Percentiles rank a stretch among this genome's conserved stretches.
Evolutionary conservation across 768 basidiomycete species (phyloP).

Genomic region (Paxillus rubicundulus): DNA sequence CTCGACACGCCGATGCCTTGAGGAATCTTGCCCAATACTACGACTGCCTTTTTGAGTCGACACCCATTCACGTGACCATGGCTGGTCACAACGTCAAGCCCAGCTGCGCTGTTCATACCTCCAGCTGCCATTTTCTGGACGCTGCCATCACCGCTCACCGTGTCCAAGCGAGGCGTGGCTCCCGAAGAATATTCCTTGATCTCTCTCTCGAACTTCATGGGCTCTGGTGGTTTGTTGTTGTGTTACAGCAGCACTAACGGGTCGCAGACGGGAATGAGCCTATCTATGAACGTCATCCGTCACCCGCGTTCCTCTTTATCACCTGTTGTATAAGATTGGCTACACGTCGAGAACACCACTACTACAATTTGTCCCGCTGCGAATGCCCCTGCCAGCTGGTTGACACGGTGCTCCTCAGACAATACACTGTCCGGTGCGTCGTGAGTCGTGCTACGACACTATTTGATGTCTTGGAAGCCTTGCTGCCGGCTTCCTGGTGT

Average conservation of each 20-base stretch:
- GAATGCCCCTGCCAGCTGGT: not conserved
- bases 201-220: not conserved
- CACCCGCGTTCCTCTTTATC: not conserved
- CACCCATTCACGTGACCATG: conserved; percentile 11
- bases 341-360: not conserved
- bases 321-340: not conserved
- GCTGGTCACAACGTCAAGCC: no score
- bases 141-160: no score
- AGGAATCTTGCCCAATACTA: conserved; percentile 26
- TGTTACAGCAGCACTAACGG: not conserved
- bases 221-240: not conserved
- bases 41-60: conserved; percentile 14
- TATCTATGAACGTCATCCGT: not conserved
- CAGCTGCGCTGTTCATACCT: no score
- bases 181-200: not conserved
- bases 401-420: not conserved
- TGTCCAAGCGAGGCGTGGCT: not conserved
- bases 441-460: not conserved
- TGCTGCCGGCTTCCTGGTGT: not conserved
- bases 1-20: conserved; percentile 28
- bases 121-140: no score
- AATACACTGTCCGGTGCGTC: not conserved
- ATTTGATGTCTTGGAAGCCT: not conserved
- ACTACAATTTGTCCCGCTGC: not conserved
- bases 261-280: not conserved